Conservation (phyloP, 73 alveolate species). For the Paraurostyla sp. region DNA sequence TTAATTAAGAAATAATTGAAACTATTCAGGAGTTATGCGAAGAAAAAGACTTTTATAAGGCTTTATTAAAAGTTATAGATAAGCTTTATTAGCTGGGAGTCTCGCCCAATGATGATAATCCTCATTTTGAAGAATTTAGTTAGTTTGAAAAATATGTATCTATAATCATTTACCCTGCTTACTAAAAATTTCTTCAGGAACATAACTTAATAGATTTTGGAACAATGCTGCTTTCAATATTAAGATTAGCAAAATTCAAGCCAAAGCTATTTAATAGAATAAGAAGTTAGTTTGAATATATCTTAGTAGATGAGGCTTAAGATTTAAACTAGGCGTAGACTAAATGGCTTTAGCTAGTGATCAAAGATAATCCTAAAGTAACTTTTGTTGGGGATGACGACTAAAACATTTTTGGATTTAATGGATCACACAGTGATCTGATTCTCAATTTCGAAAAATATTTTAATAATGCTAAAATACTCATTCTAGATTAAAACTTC, state of each 20-base stretch:
- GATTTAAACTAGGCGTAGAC: slow-evolving; percentile 80
- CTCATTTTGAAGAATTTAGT: neutral
- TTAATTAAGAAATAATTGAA: neutral
- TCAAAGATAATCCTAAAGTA: slow-evolving; percentile 48
- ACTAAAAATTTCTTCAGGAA: neutral
- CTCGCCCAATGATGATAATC: too few species aligned
- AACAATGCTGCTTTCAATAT: slow-evolving; percentile 66
- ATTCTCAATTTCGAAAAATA: slow-evolving; percentile 58
- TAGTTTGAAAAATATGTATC: neutral
- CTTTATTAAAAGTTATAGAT: too few species aligned
- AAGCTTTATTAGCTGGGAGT: too few species aligned
- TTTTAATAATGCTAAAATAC: neutral
- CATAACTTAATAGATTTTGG: slow-evolving; percentile 73
- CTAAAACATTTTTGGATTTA: slow-evolving; percentile 80
- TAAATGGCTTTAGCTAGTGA: slow-evolving; percentile 53
- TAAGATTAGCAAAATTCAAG: slow-evolving; percentile 29
- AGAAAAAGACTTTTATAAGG: too few species aligned
- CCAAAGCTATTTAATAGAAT: slow-evolving; percentile 45
- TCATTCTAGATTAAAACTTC: slow-evolving; percentile 74
- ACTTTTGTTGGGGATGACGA: slow-evolving; percentile 91
- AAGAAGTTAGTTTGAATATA: slow-evolving; percentile 62
- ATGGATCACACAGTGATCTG: slow-evolving; percentile 81
- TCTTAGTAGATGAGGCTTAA: slow-evolving; percentile 86
- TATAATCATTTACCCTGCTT: neutral
- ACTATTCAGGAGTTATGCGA: too few species aligned